Percentiles rank a stretch among this genome's conserved stretches.
Conservation (phyloP, 2,329 filamentous ascomycete genomes). For the Alternaria rosae region DNA sequence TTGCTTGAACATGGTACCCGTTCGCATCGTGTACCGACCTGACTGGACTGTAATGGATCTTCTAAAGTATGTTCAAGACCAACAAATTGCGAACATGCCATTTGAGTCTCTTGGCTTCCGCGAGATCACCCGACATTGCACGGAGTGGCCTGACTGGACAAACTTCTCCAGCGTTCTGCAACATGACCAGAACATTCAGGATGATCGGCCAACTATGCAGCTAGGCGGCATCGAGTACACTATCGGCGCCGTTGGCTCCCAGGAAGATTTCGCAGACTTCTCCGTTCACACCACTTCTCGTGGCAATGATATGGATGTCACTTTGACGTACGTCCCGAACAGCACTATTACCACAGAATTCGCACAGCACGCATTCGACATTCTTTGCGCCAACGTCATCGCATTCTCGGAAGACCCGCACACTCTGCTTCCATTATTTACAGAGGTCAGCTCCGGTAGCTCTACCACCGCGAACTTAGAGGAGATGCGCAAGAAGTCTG, state of each 20-base stretch:
- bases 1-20: constrained; percentile 54
- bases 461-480: constrained; percentile 34
- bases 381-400: constrained; percentile 38
- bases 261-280: constrained; percentile 47
- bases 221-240: constrained; percentile 49
- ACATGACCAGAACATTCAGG: constrained; percentile 43
- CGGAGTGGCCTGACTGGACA: constrained; percentile 48
- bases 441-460: constrained; percentile 35
- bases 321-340: constrained; percentile 42
- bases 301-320: constrained; percentile 36
- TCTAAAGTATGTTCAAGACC: constrained; percentile 52
- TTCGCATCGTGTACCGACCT: constrained; percentile 47
- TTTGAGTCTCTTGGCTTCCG: constrained; percentile 46
- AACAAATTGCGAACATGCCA: constrained; percentile 53
- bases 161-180: constrained; percentile 46
- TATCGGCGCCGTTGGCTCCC: constrained; percentile 38
- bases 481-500: constrained; percentile 30
- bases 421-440: constrained; percentile 35
- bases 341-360: constrained; percentile 61
- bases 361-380: constrained; percentile 56
- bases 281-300: constrained; percentile 38
- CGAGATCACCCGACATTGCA: constrained; percentile 45
- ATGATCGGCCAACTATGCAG: constrained; percentile 57
- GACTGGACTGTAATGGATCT: constrained; percentile 50
- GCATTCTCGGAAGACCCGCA: constrained; percentile 39